Evolutionary conservation across 306 rosid genomes (phyloP).

Genomic region (Cajanus cajan): DNA sequence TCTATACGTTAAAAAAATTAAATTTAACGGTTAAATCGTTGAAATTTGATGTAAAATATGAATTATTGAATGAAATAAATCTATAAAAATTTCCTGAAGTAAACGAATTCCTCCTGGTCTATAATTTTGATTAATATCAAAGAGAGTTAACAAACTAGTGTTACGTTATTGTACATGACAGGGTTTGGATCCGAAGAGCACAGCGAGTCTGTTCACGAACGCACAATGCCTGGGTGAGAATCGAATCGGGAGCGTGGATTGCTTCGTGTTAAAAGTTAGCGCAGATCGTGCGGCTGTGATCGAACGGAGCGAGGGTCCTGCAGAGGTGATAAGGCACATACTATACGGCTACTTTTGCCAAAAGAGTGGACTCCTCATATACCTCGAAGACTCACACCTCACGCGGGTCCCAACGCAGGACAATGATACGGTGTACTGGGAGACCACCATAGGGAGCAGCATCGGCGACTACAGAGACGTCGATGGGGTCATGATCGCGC

Average conservation of each 20-base stretch:
- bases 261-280: conserved; percentile 76
- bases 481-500: conserved; percentile 77
- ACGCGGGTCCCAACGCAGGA: conserved; percentile 70
- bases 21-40: too few species aligned
- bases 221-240: conserved; percentile 93
- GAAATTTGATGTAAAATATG: too few species aligned
- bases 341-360: conserved; percentile 91
- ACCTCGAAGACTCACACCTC: conserved; percentile 91
- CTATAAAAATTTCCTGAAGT: too few species aligned
- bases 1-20: too few species aligned
- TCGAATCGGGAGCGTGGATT: conserved; percentile 70
- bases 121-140: too few species aligned
- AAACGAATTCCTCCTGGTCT: too few species aligned
- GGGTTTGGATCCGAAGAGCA: conserved; percentile 94
- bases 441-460: conserved; percentile 93
- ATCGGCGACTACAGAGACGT: conserved; percentile 79
- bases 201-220: conserved; percentile 84
- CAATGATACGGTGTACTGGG: conserved; percentile 77
- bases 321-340: conserved; percentile 88
- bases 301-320: conserved; percentile 86
- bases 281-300: conserved; percentile 83
- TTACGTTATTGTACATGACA: conserved; percentile 4
- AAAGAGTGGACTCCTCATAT: conserved; percentile 86
- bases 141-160: too few species aligned
- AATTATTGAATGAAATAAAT: too few species aligned